Evolutionary conservation across 345 rosid genomes (phyloP), one percentile per base, ranked within the genome.

Genomic region (Balakata baccata): DNA sequence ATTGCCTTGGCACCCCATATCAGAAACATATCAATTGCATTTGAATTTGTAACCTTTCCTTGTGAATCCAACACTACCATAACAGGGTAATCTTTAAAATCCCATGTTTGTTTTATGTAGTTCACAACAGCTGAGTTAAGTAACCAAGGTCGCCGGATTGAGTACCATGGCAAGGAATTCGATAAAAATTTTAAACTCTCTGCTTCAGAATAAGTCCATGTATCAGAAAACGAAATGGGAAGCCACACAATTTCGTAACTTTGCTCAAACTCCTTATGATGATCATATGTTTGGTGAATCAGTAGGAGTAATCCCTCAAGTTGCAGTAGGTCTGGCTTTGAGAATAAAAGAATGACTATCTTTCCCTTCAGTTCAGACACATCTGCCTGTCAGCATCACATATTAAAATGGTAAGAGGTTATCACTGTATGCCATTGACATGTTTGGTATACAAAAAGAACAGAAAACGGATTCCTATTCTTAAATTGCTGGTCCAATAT

Each of bases 1-100:
- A 81, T 87, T 51, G 96, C 94, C 57, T 66, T 70, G 57, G 83
- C 79, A 76, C 97, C 96, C 98, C 98, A 91, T 20, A 90, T 85
- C 69, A 84, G 53, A 59, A 87, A 77, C 93, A 89, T 89, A 76
- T 93, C 90, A 64, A 91, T 76, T 25, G 93, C 93, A 69, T 89
- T 89, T 66, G 68, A 72, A 77, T 91, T 86, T 56, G 81, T 84
- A 23, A 88, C 68, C 70, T 23, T 75, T 61, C 97, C 98, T 12
- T 79, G 66, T 7, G 84, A 22, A 81, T 89, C 90, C 76, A 93
- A 69, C 50, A 83, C 94, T 37, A 86, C 89, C 84, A 84, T 86
- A 20, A 84, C 66, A 22, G 92, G 83, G 51, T 76, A 80, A 22
- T 77, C 90, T 77, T 70, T 66, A 47, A 71, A 88, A 37, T 74